Conservation (phyloP, 2,329 filamentous ascomycete genomes). For the Westerdykella aurantiaca region DNA sequence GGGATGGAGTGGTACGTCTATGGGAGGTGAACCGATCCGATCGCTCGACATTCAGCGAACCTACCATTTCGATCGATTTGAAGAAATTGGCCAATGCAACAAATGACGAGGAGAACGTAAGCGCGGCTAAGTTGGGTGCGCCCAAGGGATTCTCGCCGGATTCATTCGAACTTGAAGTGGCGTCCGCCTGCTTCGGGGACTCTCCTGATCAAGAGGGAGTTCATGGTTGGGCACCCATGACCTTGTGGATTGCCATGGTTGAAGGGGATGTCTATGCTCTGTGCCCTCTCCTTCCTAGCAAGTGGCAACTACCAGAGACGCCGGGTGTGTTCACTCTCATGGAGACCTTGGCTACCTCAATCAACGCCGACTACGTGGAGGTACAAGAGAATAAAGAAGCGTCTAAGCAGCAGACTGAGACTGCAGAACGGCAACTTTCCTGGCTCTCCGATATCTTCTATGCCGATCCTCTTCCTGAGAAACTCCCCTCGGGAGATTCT, state of each 20-base stretch:
- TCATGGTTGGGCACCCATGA: slow-evolving; percentile 85
- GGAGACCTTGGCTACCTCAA: slow-evolving; percentile 74
- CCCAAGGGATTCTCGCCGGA: slow-evolving; percentile 85
- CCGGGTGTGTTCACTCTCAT: slow-evolving; percentile 59
- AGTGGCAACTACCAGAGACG: slow-evolving; percentile 60
- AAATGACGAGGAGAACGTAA: slow-evolving; percentile 75
- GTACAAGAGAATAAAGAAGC: slow-evolving; percentile 30
- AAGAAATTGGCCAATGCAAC: slow-evolving; percentile 83
- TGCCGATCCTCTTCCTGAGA: slow-evolving; percentile 45
- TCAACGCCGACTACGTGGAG: slow-evolving; percentile 59
- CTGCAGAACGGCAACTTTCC: slow-evolving; percentile 51
- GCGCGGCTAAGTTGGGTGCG: slow-evolving; percentile 65
- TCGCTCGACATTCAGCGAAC: slow-evolving; percentile 79
- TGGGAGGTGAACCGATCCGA: slow-evolving; percentile 87
- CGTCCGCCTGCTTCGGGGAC: slow-evolving; percentile 84
- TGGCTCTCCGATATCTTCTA: slow-evolving; percentile 49
- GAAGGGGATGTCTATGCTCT: slow-evolving; percentile 90
- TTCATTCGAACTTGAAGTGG: slow-evolving; percentile 87
- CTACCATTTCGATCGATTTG: slow-evolving; percentile 77
- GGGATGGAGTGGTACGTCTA: slow-evolving; percentile 78
- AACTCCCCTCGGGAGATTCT: slow-evolving; percentile 36
- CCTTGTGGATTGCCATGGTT: slow-evolving; percentile 92
- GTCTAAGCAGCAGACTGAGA: slow-evolving; percentile 39
- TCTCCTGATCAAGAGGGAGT: slow-evolving; percentile 50
- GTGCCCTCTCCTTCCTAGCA: slow-evolving; percentile 80